Evolutionary conservation across 306 rosid species (phyloP).

Genomic region (Crataegus laevigata): DNA sequence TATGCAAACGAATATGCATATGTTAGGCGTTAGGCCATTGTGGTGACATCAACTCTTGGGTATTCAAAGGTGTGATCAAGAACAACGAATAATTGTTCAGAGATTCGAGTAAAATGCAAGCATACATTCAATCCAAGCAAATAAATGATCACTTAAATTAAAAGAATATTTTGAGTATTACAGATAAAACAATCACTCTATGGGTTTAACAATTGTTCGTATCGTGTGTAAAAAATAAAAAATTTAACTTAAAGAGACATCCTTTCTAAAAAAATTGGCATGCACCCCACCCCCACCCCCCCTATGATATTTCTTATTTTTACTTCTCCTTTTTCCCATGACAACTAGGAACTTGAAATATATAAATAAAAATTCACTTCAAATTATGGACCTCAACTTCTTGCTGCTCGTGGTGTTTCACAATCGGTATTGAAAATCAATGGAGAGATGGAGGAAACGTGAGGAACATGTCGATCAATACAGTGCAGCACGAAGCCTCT

Average conservation of each 20-base stretch:
- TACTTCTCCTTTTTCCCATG: not conserved
- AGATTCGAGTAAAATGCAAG: not conserved
- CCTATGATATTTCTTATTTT: not conserved
- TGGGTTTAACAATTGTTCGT: constrained; percentile 2
- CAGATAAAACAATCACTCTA: constrained; percentile 25
- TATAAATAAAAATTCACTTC: not conserved
- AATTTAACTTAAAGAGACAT: constrained; percentile 21
- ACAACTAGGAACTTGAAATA: not conserved
- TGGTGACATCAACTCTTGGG: not conserved
- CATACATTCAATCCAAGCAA: not conserved
- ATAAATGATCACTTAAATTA: not conserved
- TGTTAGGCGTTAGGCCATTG: no score
- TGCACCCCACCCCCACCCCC: constrained; percentile 13
- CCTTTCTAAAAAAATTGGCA: constrained; percentile 27
- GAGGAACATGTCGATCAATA: not conserved
- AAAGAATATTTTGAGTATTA: constrained; percentile 1
- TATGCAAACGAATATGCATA: not conserved
- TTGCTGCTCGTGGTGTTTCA: not conserved
- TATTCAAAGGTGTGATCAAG: not conserved
- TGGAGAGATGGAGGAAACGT: not conserved
- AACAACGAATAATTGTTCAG: not conserved
- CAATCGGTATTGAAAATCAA: not conserved
- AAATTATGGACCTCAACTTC: not conserved
- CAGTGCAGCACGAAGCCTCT: not conserved
- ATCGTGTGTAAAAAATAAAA: constrained; percentile 9